A percentile compares a stretch with the other conserved stretches of the same genome.
phyloP scores from a whole-genome alignment of 768 basidiomycete species.

The Calocybe indica region DNA sequence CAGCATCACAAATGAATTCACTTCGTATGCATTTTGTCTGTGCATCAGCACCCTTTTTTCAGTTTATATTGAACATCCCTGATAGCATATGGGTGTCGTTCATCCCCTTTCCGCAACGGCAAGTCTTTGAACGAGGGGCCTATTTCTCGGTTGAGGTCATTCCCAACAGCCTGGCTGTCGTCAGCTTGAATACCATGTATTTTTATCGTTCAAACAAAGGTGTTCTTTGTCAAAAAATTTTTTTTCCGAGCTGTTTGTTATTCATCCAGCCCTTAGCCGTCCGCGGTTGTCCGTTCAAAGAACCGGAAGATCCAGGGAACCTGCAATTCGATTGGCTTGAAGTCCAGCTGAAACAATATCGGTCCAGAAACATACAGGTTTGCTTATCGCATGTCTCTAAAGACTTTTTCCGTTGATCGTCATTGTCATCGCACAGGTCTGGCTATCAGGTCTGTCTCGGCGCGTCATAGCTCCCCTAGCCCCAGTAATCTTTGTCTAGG shows the following conservation, averaged over 20 bases:
- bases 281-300: conserved; percentile 60
- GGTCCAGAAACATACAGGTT: conserved; percentile 71
- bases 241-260: conserved; percentile 7
- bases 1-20: conserved; percentile 59
- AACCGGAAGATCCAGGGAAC: conserved; percentile 78
- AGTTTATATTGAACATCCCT: conserved; percentile 9
- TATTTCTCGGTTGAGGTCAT: conserved; percentile 82
- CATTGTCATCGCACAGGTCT: conserved; percentile 25
- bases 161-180: conserved; percentile 65
- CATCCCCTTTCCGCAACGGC: conserved; percentile 72
- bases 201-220: conserved; percentile 90
- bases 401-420: background rate
- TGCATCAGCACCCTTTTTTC: background rate
- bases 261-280: conserved; percentile 46
- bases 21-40: conserved; percentile 42
- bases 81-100: conserved; percentile 74
- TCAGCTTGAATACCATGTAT: conserved; percentile 87
- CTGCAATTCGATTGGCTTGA: conserved; percentile 88
- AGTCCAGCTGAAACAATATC: conserved; percentile 68
- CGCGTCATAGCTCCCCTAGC: conserved; percentile 2
- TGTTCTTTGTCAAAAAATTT: conserved; percentile 14
- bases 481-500: conserved; percentile 34
- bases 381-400: conserved; percentile 11
- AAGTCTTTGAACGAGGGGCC: conserved; percentile 84
- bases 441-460: conserved; percentile 33